Conservation (phyloP, 345 rosid genomes). For the Excoecaria agallocha region DNA sequence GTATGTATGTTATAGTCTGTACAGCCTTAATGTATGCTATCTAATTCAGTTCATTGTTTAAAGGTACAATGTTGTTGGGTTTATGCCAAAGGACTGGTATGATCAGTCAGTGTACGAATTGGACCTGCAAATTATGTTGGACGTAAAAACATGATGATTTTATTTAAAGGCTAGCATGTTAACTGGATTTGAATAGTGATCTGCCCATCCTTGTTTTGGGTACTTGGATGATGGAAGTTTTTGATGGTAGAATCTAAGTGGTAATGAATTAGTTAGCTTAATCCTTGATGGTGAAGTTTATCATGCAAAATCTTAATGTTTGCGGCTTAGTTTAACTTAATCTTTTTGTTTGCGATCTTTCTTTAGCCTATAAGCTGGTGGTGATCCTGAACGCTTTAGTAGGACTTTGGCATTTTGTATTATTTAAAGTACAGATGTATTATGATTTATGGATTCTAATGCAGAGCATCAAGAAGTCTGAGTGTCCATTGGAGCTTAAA, state of each 20-base stretch:
- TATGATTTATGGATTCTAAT: conserved; percentile 11
- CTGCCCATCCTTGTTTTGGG: background rate
- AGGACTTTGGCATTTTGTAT: background rate
- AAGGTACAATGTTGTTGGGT: background rate
- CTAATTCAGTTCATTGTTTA: background rate
- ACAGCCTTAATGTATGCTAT: background rate
- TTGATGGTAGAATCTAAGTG: background rate
- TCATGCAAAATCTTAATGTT: too few relatives aligned
- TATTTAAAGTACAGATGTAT: conserved; percentile 1
- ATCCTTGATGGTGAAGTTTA: too few relatives aligned
- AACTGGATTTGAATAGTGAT: background rate
- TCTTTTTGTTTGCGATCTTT: background rate
- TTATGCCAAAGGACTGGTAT: background rate
- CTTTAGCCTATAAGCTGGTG: background rate
- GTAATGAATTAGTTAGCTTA: background rate
- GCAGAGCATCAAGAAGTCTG: conserved; percentile 76
- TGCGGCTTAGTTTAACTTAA: too few relatives aligned
- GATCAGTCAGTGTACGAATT: background rate
- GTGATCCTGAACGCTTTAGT: background rate
- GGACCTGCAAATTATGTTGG: background rate
- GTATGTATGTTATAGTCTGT: too few relatives aligned
- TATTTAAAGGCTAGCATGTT: background rate
- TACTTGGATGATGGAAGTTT: background rate
- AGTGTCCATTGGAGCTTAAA: conserved; percentile 80
- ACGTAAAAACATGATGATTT: background rate